phyloP scores from a whole-genome alignment of 2,329 filamentous ascomycete genomes.

The Tolypocladium endophyticum region DNA sequence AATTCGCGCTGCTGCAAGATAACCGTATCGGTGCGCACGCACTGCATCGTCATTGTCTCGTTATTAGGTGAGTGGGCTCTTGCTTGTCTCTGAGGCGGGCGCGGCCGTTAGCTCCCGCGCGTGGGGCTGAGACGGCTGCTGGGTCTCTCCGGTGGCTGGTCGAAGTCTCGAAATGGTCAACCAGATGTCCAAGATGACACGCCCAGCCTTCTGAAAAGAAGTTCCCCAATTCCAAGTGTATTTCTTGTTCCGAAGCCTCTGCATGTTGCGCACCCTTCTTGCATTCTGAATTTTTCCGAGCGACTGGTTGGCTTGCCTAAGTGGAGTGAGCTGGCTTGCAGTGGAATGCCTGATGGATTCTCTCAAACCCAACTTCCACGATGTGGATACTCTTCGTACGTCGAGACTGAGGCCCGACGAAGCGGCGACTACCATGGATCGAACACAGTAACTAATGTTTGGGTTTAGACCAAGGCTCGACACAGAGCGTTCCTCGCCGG shows the following conservation, averaged over 20 bases:
- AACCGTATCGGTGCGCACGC: too few relatives aligned
- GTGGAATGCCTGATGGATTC: slow-evolving; percentile 23
- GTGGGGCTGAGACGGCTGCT: not conserved
- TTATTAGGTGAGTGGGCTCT: not conserved
- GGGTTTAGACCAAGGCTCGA: slow-evolving; percentile 4
- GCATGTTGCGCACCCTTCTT: slow-evolving; percentile 19
- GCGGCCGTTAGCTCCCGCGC: not conserved
- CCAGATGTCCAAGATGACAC: not conserved
- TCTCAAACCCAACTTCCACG: slow-evolving; percentile 23
- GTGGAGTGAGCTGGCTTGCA: slow-evolving; percentile 19
- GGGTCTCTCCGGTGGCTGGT: slow-evolving; percentile 7
- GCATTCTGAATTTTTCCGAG: slow-evolving; percentile 17
- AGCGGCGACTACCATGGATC: not conserved
- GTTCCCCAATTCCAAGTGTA: slow-evolving; percentile 19
- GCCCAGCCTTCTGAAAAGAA: slow-evolving; percentile 5
- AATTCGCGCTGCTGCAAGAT: not conserved
- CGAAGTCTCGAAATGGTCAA: not conserved
- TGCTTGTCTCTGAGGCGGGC: not conserved
- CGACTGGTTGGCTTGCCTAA: slow-evolving; percentile 22
- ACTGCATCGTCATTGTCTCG: not conserved
- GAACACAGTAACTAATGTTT: slow-evolving; percentile 3
- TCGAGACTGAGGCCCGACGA: slow-evolving; percentile 6
- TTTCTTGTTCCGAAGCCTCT: slow-evolving; percentile 13
- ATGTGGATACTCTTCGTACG: slow-evolving; percentile 27
- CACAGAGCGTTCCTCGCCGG: not conserved